These are phyloP conservation scores for Paracoccidioides lutzii DNA, from an alignment of 2,329 filamentous ascomycete species.

Conservation along the genomic window DNA sequence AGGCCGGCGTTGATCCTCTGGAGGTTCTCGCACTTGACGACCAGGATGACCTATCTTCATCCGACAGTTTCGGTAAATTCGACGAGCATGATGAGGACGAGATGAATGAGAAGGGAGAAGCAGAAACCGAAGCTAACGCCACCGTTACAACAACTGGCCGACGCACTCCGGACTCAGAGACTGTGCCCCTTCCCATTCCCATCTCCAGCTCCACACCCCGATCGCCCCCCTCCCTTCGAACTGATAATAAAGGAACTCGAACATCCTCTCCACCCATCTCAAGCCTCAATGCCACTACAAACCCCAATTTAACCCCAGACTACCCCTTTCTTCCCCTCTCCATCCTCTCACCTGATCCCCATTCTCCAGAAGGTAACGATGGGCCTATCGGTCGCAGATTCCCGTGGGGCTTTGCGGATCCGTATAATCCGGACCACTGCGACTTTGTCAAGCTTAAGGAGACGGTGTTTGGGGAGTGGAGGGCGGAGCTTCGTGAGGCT, in stretches of 20 bases:
- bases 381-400: conserved; percentile 65
- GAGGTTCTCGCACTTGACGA: conserved; percentile 75
- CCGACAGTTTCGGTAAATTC: conserved; percentile 26
- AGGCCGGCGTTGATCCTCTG: conserved; percentile 73
- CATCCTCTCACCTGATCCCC: conserved; percentile 84
- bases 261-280: conserved; percentile 20
- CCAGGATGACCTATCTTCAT: conserved; percentile 49
- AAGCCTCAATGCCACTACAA: conserved; percentile 11
- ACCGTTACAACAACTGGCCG: conserved; percentile 6
- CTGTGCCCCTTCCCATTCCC: conserved; percentile 1
- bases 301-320: conserved; percentile 11
- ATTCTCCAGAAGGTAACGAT: conserved; percentile 45
- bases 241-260: conserved; percentile 37
- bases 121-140: conserved; percentile 15
- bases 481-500: conserved; percentile 74
- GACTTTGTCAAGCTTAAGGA: conserved; percentile 88
- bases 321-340: conserved; percentile 73
- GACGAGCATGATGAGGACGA: conserved; percentile 40
- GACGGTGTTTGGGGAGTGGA: conserved; percentile 86
- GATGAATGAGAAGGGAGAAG: conserved; percentile 15
- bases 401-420: conserved; percentile 93
- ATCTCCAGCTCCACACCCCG: neutral
- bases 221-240: conserved; percentile 12
- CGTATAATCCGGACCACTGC: conserved; percentile 81
- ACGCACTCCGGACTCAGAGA: conserved; percentile 18